Base-by-base conservation (phyloP, 345 rosid species). In the Geranium rotundifolium region DNA sequence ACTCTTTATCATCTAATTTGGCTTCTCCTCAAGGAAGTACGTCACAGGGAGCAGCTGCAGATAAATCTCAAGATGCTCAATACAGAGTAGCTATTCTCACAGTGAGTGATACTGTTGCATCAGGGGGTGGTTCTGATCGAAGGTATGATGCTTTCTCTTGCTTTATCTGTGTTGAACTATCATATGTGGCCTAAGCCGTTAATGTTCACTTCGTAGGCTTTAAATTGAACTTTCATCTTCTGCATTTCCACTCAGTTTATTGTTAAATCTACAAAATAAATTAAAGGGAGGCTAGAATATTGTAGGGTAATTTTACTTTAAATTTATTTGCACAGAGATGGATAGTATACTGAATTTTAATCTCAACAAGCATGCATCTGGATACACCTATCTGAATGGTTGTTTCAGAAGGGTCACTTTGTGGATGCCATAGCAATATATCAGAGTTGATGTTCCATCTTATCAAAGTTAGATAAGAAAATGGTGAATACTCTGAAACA, bases 21-120 rank as follows among this genome's bases (percentile, higher is more conserved):
- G 68, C 70, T 29, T 61, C 74, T 63, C 19, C n/a, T 29, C 80
- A 76, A 65, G 80, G 58, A 67, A 77, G 65, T 57, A 65, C 60
- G 63, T 34, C 60, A 9, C 69, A 62, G 54, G 69, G 71, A 62
- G 61, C 57, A 72, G 69, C 61, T 62, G 65, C 29, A 17, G 72
- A 71, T 68, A 66, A 60, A 59, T 65, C 76, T 60, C 58, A 19
- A 67, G 75, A 69, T 61, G 56, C 69, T 27, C 81, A 64, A 68
- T 71, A 60, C 80, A 85, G 67, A 67, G 97, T 88, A 61, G 95
- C 96, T 64, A 54, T 90, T 76, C 83, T 90, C 63, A 85, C 95
- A 10, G 90, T 93, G 74, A 88, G 96, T 80, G 99, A 88, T 74
- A 88, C 96, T 56, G 92, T 90, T 72, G 90, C 95, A 63, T 77